Percentiles rank a stretch among this genome's conserved stretches.
phyloP scores from a whole-genome alignment of 73 alveolate species.

The Tetrahymena thermophila region DNA sequence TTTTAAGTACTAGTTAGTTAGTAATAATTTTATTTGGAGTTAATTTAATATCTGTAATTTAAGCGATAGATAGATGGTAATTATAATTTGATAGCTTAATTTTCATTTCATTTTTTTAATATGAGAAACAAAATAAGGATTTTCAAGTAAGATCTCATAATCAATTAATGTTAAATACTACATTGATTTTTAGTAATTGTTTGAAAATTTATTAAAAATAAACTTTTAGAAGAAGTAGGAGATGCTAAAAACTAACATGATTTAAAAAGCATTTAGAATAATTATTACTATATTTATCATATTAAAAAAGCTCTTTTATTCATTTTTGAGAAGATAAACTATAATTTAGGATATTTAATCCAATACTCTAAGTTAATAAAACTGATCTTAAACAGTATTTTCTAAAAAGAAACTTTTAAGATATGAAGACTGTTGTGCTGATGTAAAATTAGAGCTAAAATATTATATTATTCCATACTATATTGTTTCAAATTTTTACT shows the following conservation, averaged over 20 bases:
- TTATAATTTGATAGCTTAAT: too few species aligned
- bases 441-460: neutral
- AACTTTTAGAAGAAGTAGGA: too few species aligned
- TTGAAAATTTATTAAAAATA: neutral
- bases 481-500: neutral
- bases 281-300: too few species aligned
- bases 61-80: too few species aligned
- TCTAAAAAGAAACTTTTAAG: neutral
- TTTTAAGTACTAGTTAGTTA: too few species aligned
- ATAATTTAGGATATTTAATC: neutral
- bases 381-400: neutral
- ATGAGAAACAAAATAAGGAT: neutral
- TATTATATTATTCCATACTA: neutral
- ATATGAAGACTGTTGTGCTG: neutral
- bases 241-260: neutral
- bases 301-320: too few species aligned
- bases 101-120: neutral
- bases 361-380: neutral
- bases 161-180: neutral
- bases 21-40: too few species aligned
- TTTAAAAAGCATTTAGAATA: neutral
- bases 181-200: neutral
- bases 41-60: too few species aligned
- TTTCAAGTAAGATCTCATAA: neutral
- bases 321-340: neutral